Conservation (phyloP, 768 basidiomycete species). For the Daedaleopsis sinensis region DNA sequence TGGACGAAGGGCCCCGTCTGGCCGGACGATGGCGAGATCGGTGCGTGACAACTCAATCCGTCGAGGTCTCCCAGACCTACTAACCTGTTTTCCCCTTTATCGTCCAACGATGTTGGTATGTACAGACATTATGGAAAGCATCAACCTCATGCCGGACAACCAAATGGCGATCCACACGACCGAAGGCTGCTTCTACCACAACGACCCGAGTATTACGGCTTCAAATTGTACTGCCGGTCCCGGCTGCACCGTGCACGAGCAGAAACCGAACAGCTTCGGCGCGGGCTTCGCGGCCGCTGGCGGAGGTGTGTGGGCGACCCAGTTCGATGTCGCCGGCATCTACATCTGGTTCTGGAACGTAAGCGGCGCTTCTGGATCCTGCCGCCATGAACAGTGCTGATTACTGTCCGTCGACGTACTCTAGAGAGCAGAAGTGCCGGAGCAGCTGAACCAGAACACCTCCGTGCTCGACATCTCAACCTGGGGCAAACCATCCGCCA, state of each 20-base stretch:
- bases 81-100: background rate
- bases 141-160: conserved; percentile 54
- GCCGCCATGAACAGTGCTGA: background rate
- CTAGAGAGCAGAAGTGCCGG: conserved; percentile 41
- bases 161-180: conserved; percentile 61
- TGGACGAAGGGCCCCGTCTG: conserved; percentile 40
- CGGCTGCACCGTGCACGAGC: conserved; percentile 41
- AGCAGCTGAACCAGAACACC: conserved; percentile 31
- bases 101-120: background rate
- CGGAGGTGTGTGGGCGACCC: conserved; percentile 71
- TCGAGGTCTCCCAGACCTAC: no score
- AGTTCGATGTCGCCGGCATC: conserved; percentile 62
- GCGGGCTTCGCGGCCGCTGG: conserved; percentile 48
- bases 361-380: conserved; percentile 14
- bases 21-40: conserved; percentile 46
- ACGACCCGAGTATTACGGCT: conserved; percentile 26
- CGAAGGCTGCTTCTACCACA: conserved; percentile 36
- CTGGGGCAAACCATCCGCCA: conserved; percentile 49
- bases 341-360: conserved; percentile 56
- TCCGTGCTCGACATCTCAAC: conserved; percentile 39
- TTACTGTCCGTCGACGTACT: background rate
- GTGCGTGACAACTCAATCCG: conserved; percentile 10
- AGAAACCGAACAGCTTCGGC: conserved; percentile 43
- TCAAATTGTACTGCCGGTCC: conserved; percentile 37
- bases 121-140: conserved; percentile 62